phyloP scores from a whole-genome alignment of 2,329 filamentous ascomycete species.

The Tricladium varicosporioides region DNA sequence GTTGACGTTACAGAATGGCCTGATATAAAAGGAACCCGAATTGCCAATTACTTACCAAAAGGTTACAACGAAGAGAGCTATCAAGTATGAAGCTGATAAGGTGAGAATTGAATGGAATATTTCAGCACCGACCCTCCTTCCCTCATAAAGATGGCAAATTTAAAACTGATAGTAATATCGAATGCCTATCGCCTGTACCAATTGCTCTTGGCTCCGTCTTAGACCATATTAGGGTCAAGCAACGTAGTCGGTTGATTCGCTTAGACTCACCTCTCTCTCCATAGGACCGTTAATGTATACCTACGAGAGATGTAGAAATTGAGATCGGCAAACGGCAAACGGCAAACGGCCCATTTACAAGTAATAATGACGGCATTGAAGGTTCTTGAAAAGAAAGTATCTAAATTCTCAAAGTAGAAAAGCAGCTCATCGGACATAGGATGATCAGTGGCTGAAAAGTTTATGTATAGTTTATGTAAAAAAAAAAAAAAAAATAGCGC shows the following conservation, averaged over 20 bases:
- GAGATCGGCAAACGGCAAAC: constrained; percentile 19
- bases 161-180: background rate
- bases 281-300: constrained; percentile 23
- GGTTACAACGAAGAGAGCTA: no score
- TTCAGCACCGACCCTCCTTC: background rate
- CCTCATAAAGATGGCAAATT: background rate
- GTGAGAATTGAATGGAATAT: background rate
- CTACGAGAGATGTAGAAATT: constrained; percentile 20
- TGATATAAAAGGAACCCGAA: no score
- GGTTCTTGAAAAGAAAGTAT: constrained; percentile 16
- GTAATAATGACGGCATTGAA: background rate
- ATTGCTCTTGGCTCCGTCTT: constrained; percentile 26
- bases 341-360: background rate
- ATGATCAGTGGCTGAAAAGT: background rate
- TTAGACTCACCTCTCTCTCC: background rate
- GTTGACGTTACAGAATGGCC: no score
- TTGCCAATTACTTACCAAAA: no score
- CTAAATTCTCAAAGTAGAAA: constrained; percentile 14
- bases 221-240: constrained; percentile 15
- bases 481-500: no score
- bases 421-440: constrained; percentile 15
- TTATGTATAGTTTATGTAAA: background rate
- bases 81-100: no score
- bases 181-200: constrained; percentile 22
- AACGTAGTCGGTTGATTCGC: constrained; percentile 1